Conservation (phyloP, 2,329 filamentous ascomycete species). For the Calonectria montana region DNA sequence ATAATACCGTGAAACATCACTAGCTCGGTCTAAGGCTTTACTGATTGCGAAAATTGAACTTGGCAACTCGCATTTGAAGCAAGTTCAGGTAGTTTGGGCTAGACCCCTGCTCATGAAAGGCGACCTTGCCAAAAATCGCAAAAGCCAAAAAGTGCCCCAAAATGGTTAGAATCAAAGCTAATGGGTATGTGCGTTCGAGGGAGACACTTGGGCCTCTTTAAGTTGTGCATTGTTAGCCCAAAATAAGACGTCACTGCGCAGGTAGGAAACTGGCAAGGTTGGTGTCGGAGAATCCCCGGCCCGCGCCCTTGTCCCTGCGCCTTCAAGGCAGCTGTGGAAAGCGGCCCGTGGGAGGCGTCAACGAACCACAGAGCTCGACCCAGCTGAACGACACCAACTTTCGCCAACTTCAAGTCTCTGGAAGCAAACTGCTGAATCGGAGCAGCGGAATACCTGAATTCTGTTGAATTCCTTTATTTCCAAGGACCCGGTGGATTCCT, state of each 20-base stretch:
- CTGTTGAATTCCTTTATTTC: not conserved
- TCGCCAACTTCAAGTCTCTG: constrained; percentile 23
- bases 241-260: constrained; percentile 39
- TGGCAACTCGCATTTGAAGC: too few relatives aligned
- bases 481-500: constrained; percentile 1
- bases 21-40: too few relatives aligned
- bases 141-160: too few relatives aligned
- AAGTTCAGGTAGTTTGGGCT: too few relatives aligned
- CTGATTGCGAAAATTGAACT: too few relatives aligned
- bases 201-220: not conserved
- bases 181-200: too few relatives aligned
- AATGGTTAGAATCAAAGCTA: too few relatives aligned
- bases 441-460: not conserved
- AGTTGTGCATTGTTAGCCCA: not conserved
- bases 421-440: not conserved
- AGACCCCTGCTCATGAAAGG: too few relatives aligned
- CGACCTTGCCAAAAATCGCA: too few relatives aligned
- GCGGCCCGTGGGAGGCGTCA: constrained; percentile 31
- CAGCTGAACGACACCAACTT: constrained; percentile 30
- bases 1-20: too few relatives aligned
- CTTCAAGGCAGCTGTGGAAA: constrained; percentile 23
- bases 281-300: constrained; percentile 43
- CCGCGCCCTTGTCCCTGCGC: constrained; percentile 35
- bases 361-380: constrained; percentile 41
- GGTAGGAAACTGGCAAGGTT: constrained; percentile 10